Evolutionary conservation across 257 asterid species (phyloP), one percentile per base, ranked within the genome.

Genomic region (Solanum stenotomum): DNA sequence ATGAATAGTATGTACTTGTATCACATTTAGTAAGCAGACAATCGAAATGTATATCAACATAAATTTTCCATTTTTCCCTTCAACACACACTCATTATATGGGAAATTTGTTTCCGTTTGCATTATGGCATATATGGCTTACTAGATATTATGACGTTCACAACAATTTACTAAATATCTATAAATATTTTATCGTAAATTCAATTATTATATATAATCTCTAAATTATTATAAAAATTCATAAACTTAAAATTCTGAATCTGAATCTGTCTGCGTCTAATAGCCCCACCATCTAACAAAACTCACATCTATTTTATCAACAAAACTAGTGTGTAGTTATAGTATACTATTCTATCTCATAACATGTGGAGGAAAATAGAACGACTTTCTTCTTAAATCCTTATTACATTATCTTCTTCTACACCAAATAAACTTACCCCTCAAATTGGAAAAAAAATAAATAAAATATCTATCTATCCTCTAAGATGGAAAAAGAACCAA

Each of bases 401-500:
- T 4, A 7, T 81, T 18, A 52, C 85, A 29, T 49, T 82, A 49
- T 82, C 44, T 38, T 81, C 42, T 16, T 29, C 11, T 52, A 29
- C 42, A 46, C 37, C 34, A 79, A 42, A 2, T 9, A 72, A 72
- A 42, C 52, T 23, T 38, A 6, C 1, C 56, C 4, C 61, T 42
- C 15, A 42, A 78, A 42, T 71, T 71, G 42, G 8, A 16, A 46
- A 5, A 13, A 27, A 77, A 12, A 12, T 27, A 77, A n/a, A n/a
- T 15, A 1, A 42, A 42, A 13, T 42, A 40, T 40, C 8, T 74
- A 8, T 1, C 1, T 29, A 4, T 27, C 11, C 1, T 27, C 68
- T 15, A 46, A 23, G 3, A 44, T 85, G 87, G 74, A 1, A 68
- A 31, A 88, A 25, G 93, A 91, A 27, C 89, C 94, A 75, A 33